Base-by-base conservation (phyloP, 345 rosid species). In the Hibiscus trionum region DNA sequence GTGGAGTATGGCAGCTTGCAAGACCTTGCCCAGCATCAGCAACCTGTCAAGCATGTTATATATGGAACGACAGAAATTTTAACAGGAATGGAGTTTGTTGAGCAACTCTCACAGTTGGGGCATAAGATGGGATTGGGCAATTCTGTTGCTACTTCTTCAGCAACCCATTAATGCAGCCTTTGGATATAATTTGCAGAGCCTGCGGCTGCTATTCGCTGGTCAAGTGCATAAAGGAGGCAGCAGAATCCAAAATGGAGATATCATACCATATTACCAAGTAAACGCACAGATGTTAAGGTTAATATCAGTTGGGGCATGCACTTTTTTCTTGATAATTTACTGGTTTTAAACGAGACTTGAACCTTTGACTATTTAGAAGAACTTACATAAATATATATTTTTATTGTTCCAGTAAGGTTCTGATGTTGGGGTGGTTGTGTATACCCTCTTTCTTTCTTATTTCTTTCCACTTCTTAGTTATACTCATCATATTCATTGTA, bases 1-100 rank as follows among this genome's bases (percentile, higher is more conserved):
- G 88, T 96, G 62, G 99, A 96, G 81, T 89, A 89, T 76, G 98
- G 95, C 15, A 86, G 97, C 80, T 91, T 96, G 86, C 97, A 93
- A 79, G 98, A 93, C 79, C 88, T 91, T 70, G 87, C 90, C 15
- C 88, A 82, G 78, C 88, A 69, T 11, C 99, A 95, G 84, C 96
- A 87, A 78, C 93, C 97, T 1, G 83, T 80, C 47, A 96, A 88
- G 75, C 91, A 93, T 65, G 81, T 96, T 47, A 86, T 96, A 0
- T 96, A 96, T 58, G 99, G 99, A 72, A 86, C 98, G 24, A 96
- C 98, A 0, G 99, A 96, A 80, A 88, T 96, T 72, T 89, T 93
- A 33, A 93, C 95, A 0, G 99, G 98, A 75, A 77, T 53, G 57
- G 97, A 96, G 82, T 96, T 96, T 66, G 87, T 96, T 11, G 99